Percentiles rank a stretch among this genome's conserved stretches.
Conservation (phyloP, 768 basidiomycete genomes). For the Lentinus brumalis region DNA sequence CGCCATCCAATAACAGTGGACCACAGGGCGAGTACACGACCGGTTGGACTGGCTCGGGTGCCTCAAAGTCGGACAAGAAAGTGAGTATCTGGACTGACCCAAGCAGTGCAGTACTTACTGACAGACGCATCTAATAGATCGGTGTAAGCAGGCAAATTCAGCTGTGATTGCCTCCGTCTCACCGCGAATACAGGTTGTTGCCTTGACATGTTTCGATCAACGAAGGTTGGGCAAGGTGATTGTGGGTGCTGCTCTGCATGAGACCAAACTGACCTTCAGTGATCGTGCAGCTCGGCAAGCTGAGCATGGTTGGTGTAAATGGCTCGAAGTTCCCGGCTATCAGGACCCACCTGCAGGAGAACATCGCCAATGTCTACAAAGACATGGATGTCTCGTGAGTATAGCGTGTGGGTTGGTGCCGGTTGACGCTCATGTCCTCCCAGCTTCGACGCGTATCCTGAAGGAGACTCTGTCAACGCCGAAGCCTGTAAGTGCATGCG, state of each 20-base stretch:
- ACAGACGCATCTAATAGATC: conserved; percentile 44
- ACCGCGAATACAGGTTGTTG: conserved; percentile 66
- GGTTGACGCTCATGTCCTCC: neutral
- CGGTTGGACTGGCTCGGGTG: conserved; percentile 91
- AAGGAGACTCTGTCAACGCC: conserved; percentile 65
- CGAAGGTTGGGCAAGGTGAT: conserved; percentile 76
- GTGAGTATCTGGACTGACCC: conserved; percentile 40
- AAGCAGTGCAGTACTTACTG: neutral
- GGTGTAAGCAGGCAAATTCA: conserved; percentile 49
- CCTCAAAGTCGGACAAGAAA: conserved; percentile 94
- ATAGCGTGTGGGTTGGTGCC: neutral
- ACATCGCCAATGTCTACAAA: conserved; percentile 83
- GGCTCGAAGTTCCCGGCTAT: conserved; percentile 89
- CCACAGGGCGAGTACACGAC: conserved; percentile 87
- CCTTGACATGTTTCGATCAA: conserved; percentile 86
- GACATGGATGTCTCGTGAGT: conserved; percentile 83
- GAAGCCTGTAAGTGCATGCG: conserved; percentile 70
- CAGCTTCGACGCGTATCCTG: conserved; percentile 82
- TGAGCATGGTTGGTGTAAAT: conserved; percentile 89
- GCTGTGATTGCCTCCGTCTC: neutral
- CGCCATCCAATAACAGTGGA: no score
- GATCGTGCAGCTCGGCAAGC: conserved; percentile 55
- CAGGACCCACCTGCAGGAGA: conserved; percentile 74
- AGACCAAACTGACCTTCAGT: neutral
- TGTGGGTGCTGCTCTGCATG: neutral